A percentile compares a stretch with the other conserved stretches of the same genome.
phyloP scores from a whole-genome alignment of 805 yeast species.

The Saccharomyces eubayanus region DNA sequence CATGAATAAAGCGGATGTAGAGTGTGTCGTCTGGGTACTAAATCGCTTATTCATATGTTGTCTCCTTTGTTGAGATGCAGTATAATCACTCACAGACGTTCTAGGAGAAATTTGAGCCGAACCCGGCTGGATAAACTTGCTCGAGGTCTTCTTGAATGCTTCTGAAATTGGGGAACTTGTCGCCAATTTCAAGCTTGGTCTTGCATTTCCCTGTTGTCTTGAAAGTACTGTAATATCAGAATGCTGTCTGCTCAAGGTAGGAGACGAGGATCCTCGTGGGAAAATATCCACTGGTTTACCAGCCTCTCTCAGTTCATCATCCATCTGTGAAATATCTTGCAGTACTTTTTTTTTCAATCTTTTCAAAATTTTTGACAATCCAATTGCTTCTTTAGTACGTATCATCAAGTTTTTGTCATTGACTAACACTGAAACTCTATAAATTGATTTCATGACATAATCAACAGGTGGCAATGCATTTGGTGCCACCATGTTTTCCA shows the following conservation, averaged over 20 bases:
- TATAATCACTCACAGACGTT: constrained; percentile 9
- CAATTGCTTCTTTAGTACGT: constrained; percentile 28
- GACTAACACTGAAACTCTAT: constrained; percentile 52
- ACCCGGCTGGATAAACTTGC: not conserved
- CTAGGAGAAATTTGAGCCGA: constrained; percentile 12
- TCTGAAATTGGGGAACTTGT: constrained; percentile 2
- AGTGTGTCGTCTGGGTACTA: not conserved
- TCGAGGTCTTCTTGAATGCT: constrained; percentile 7
- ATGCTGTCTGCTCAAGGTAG: not conserved
- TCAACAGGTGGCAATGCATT: constrained; percentile 50
- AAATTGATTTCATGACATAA: constrained; percentile 47
- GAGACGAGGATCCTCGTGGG: not conserved
- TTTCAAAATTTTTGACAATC: constrained; percentile 21
- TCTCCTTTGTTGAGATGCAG: constrained; percentile 1
- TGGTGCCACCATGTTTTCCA: constrained; percentile 51
- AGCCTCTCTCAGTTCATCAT: constrained; percentile 3
- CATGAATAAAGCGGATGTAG: constrained; percentile 9
- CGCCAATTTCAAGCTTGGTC: constrained; percentile 3
- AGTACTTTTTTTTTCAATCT: constrained; percentile 10
- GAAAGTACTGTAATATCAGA: not conserved
- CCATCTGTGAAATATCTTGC: constrained; percentile 5
- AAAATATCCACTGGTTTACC: not conserved
- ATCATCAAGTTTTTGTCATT: constrained; percentile 56
- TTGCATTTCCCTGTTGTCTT: not conserved
- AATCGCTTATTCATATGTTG: not conserved